Conservation (phyloP, 805 yeast genomes). For the Candida sphagnicola region DNA sequence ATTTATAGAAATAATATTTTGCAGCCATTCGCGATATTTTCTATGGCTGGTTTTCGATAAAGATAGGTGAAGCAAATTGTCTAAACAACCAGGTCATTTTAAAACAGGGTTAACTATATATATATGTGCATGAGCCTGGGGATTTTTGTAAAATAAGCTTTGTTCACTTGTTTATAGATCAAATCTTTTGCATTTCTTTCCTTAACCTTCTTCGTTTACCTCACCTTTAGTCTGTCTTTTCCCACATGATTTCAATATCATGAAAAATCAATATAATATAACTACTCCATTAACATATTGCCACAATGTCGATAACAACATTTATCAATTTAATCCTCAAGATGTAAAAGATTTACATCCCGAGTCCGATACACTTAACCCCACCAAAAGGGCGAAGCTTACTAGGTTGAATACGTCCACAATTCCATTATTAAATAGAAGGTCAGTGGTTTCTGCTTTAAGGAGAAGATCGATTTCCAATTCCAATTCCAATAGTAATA, state of each 20-base stretch:
- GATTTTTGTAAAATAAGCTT: too few species aligned
- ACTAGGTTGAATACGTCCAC: conserved; percentile 3
- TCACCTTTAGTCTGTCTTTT: conserved; percentile 26
- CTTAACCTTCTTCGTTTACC: not conserved
- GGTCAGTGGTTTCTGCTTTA: conserved; percentile 3
- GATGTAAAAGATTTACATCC: conserved; percentile 4
- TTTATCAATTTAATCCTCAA: conserved; percentile 19
- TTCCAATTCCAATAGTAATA: not conserved
- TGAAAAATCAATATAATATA: conserved; percentile 9
- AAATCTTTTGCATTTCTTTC: not conserved
- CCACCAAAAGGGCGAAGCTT: conserved; percentile 14
- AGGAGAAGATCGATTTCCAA: conserved; percentile 6
- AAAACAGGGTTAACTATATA: not conserved
- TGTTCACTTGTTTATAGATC: too few species aligned
- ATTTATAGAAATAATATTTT: not conserved
- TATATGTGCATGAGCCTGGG: too few species aligned
- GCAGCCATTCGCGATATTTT: not conserved
- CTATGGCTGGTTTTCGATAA: not conserved
- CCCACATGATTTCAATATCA: conserved; percentile 3
- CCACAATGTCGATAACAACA: conserved; percentile 14
- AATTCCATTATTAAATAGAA: conserved; percentile 5
- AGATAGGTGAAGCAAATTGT: not conserved
- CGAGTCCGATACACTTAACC: conserved; percentile 6
- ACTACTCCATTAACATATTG: conserved; percentile 24
- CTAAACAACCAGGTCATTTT: not conserved